These are phyloP conservation scores for Chondrostereum purpureum DNA, from an alignment of 1,284 basidiomycete species.

Conservation along the genomic window DNA sequence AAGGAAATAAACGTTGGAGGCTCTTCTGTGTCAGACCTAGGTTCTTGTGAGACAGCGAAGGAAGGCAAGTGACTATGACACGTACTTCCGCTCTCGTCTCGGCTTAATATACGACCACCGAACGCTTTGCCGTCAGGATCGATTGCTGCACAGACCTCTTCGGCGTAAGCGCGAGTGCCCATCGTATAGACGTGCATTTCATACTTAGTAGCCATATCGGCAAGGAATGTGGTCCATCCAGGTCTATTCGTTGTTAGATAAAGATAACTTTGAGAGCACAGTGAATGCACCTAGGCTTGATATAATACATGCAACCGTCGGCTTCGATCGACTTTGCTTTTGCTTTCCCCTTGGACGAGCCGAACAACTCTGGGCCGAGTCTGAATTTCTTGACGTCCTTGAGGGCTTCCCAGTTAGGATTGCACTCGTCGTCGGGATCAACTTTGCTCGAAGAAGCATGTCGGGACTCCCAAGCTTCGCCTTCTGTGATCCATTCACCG, in stretches of 20 bases:
- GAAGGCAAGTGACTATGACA: slow-evolving; percentile 12
- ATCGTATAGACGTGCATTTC: slow-evolving; percentile 99
- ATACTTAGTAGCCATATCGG: slow-evolving; percentile 70
- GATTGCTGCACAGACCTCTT: slow-evolving; percentile 89
- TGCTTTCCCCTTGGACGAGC: slow-evolving; percentile 42
- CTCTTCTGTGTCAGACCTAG: slow-evolving; percentile 85
- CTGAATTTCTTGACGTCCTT: slow-evolving; percentile 86
- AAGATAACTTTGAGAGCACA: slow-evolving; percentile 12
- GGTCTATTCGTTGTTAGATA: slow-evolving; percentile 49
- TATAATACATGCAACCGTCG: slow-evolving; percentile 91
- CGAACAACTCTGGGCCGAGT: slow-evolving; percentile 75
- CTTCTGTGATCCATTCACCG: slow-evolving; percentile 92
- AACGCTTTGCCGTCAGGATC: slow-evolving; percentile 87
- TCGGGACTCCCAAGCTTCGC: slow-evolving; percentile 65
- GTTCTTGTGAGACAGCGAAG: slow-evolving; percentile 8
- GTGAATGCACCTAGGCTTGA: slow-evolving; percentile 79
- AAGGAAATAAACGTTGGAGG: slow-evolving; percentile 86
- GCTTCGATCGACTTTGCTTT: slow-evolving; percentile 60
- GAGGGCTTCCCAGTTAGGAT: slow-evolving; percentile 86
- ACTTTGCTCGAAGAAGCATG: slow-evolving; percentile 31
- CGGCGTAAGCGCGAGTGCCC: slow-evolving; percentile 96
- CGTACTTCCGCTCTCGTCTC: slow-evolving; percentile 94
- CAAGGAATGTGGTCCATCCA: slow-evolving; percentile 77
- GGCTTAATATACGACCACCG: slow-evolving; percentile 80
- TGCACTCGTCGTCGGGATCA: slow-evolving; percentile 54